Evolutionary conservation across 495 filamentous ascomycete genomes (phyloP), one percentile per base, ranked within the genome.

Genomic region (Margaritispora aquatica): DNA sequence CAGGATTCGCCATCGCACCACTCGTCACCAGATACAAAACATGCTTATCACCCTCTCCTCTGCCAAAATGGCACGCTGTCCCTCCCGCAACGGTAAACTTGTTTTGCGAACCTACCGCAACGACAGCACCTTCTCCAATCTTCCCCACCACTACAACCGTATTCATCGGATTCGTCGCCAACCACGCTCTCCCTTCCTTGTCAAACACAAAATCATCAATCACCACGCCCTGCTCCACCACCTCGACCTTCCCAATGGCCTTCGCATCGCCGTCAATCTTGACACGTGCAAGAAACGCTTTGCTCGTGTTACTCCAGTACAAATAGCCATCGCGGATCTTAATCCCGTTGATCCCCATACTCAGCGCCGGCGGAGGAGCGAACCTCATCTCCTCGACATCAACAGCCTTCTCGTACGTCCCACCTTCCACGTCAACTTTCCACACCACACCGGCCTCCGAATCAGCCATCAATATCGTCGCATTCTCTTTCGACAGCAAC

Each of bases 281-380:
- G 20, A 74, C 55, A 15, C 69, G 64, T 49, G 65, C 69, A 36
- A 77, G 66, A 5, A 64, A 44, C 9, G 29, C 46, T 21, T 60
- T 51, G 15, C 63, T 62, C 0, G 58, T 65, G 53, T 74, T 77
- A 26, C 65, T 69, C 60, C 68, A 77, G 61, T 76, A 76, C 10
- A 74, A 53, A 36, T 72, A 65, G 0, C 63, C 65, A 13, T 65
- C 47, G 20, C 58, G 60, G 21, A 71, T 46, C 46, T 65, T 68
- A 24, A 74, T 23, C 8, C 71, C 73, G 24, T 75, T 73, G 21
- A 74, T 57, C 1, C 69, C 73, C 7, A 75, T 54, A 4, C 53
- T 44, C 1, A 70, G 1, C 1, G 47, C 17, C 0, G 54, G 34
- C 1, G 24, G 23, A 5, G 21, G 17, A 0, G 57, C 49, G 1